These are phyloP conservation scores for Phytophthora megakarya DNA, from an alignment of 352 stramenopile genomes.

Conservation along the genomic window DNA sequence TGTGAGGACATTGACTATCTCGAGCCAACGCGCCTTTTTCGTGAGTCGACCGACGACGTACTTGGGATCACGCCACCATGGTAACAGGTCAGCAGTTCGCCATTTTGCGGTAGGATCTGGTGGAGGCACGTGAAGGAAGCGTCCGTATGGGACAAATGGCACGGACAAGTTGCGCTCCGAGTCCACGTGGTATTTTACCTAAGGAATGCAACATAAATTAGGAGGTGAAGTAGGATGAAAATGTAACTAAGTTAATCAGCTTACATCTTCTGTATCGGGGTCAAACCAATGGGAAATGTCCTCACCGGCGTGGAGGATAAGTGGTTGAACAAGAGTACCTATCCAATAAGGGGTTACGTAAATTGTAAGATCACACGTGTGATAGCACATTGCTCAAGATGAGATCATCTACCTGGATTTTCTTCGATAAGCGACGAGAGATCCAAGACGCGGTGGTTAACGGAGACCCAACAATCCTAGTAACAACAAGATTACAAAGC, in stretches of 20 bases:
- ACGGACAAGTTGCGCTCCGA: conserved; percentile 71
- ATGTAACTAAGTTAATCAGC: neutral
- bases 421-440: conserved; percentile 76
- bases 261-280: conserved; percentile 63
- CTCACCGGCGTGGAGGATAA: conserved; percentile 85
- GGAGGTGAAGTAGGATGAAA: neutral
- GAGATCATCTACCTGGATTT: conserved; percentile 47
- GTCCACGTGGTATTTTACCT: conserved; percentile 87
- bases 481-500: neutral
- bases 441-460: conserved; percentile 83
- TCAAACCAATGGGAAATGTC: conserved; percentile 95
- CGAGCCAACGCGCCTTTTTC: conserved; percentile 68
- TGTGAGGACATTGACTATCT: conserved; percentile 92
- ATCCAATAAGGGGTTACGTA: neutral
- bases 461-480: conserved; percentile 80
- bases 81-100: conserved; percentile 70
- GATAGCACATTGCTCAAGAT: neutral
- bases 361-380: neutral
- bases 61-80: conserved; percentile 89
- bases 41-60: conserved; percentile 81
- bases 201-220: neutral
- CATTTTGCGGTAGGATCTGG: conserved; percentile 76
- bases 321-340: conserved; percentile 78
- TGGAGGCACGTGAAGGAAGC: conserved; percentile 88
- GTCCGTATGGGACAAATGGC: conserved; percentile 84